A percentile compares a stretch with the other conserved stretches of the same genome.
phyloP scores from a whole-genome alignment of 352 stramenopile species.

The Phytophthora chlamydospora region DNA sequence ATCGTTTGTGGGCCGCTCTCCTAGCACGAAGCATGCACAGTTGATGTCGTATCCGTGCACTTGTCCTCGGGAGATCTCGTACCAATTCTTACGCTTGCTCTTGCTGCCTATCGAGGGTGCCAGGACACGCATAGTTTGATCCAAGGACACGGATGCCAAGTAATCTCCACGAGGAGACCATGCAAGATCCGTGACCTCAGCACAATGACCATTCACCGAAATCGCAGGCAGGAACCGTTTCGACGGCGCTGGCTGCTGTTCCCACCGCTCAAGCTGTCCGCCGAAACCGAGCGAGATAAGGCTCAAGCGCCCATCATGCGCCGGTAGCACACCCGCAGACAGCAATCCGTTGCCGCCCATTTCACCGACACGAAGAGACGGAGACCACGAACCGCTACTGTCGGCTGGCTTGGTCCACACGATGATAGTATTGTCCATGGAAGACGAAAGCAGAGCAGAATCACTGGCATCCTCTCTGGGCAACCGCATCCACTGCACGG shows the following conservation, averaged over 20 bases:
- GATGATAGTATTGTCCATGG: slow-evolving; percentile 85
- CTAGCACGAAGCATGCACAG: slow-evolving; percentile 61
- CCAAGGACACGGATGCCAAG: slow-evolving; percentile 73
- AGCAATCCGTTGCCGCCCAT: slow-evolving; percentile 63
- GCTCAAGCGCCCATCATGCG: slow-evolving; percentile 39
- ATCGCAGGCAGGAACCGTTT: slow-evolving; percentile 58
- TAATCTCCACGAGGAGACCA: slow-evolving; percentile 70
- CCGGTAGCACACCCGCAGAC: slow-evolving; percentile 43
- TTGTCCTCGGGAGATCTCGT: slow-evolving; percentile 79
- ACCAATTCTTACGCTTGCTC: slow-evolving; percentile 28
- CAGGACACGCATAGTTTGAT: slow-evolving; percentile 73
- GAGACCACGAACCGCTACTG: slow-evolving; percentile 42
- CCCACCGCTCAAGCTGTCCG: slow-evolving; percentile 74
- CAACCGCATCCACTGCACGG: slow-evolving; percentile 55
- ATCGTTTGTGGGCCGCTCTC: slow-evolving; percentile 28
- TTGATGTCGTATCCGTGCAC: slow-evolving; percentile 87
- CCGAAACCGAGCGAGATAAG: slow-evolving; percentile 66
- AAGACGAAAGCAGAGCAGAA: slow-evolving; percentile 56
- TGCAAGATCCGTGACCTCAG: slow-evolving; percentile 65
- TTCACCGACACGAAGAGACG: slow-evolving; percentile 61
- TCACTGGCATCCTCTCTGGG: not conserved
- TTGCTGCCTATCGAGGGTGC: slow-evolving; percentile 24
- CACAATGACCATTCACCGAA: slow-evolving; percentile 63
- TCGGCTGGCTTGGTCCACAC: slow-evolving; percentile 50
- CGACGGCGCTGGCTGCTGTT: slow-evolving; percentile 51